Evolutionary conservation across 2,329 filamentous ascomycete genomes (phyloP), one percentile per base, ranked within the genome.

Genomic region (Chaetomium sp.): DNA sequence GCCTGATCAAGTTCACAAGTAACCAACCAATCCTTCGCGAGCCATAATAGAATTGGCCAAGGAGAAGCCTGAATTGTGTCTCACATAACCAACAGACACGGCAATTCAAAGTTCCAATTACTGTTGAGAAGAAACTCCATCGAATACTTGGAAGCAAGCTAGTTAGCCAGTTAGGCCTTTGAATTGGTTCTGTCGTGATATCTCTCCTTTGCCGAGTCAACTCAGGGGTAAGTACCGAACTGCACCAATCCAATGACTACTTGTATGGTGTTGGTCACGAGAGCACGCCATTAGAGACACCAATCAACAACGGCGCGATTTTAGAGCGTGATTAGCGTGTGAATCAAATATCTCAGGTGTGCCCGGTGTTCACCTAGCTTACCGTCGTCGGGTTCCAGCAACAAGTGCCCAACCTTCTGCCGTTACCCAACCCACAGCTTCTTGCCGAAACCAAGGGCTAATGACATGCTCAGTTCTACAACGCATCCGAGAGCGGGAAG

Each of bases 351-450:
- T 21, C 27, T 33, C 6, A 13, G 51, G 51, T 21, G 29, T 33
- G 33, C 21, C 29, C 19, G 51, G 29, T 23, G 9, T 10, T 54
- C 29, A 35, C 29, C 29, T 35, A 54, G 29, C 51, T 54, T 31
- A 35, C 51, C n/a, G 51, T 54, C 51, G 51, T 54, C 51, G n/a
- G 51, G 29, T 54, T 33, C 29, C 27, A 54, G 51, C 51, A 54
- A 54, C n/a, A 21, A 35, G 51, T 54, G 29, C 51, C 51, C 51
- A 54, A 54, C 29, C 7, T 13, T 3, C 29, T 31, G 5, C 55
- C 8, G 35, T 57, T n/a, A 38, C 35, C 35, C 55, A 29, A 57
- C 55, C 55, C 35, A 42, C 54, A 23, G 54, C 10, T 13, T n/a
- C n/a, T 16, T 25, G 33, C 31, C 7, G 54, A 42, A 38, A 42